A percentile compares a stretch with the other conserved stretches of the same genome.
These are phyloP conservation scores for Botrytis hyacinthi DNA, from an alignment of 2,329 filamentous ascomycete species.

Conservation along the genomic window DNA sequence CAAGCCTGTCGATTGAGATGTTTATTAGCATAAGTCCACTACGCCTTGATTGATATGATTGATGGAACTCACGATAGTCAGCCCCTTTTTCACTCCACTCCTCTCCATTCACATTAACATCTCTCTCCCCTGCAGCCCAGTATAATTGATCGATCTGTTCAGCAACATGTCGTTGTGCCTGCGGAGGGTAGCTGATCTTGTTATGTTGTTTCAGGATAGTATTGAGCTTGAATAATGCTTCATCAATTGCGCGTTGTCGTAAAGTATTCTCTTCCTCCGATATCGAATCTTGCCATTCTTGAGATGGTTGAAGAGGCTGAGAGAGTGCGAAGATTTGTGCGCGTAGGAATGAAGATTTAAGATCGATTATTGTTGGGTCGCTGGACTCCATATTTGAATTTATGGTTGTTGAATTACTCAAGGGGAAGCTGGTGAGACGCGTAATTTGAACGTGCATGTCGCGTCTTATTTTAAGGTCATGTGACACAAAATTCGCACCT, in stretches of 20 bases:
- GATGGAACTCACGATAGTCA: slow-evolving; percentile 37
- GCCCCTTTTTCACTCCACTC: slow-evolving; percentile 43
- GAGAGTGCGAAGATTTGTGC: slow-evolving; percentile 39
- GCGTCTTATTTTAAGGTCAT: background rate
- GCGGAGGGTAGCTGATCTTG: slow-evolving; percentile 63
- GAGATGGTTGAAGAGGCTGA: slow-evolving; percentile 42
- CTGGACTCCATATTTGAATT: background rate
- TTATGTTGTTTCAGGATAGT: slow-evolving; percentile 62
- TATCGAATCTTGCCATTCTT: slow-evolving; percentile 43
- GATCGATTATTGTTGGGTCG: slow-evolving; percentile 53
- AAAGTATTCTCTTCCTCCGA: slow-evolving; percentile 44
- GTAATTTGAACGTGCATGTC: background rate
- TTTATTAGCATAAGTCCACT: background rate
- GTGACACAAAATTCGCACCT: background rate
- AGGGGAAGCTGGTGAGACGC: background rate
- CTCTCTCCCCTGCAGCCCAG: slow-evolving; percentile 47
- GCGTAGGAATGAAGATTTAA: slow-evolving; percentile 57
- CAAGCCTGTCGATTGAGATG: slow-evolving; percentile 21
- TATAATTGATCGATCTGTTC: slow-evolving; percentile 71
- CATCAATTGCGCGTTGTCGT: slow-evolving; percentile 51
- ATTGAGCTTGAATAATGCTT: slow-evolving; percentile 58
- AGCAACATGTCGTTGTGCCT: slow-evolving; percentile 68
- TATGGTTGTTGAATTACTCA: background rate
- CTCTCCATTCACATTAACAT: slow-evolving; percentile 38
- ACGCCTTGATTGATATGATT: background rate